These are phyloP conservation scores for Pilatotrama ljubarskyi DNA, from an alignment of 768 basidiomycete genomes.

Conservation along the genomic window DNA sequence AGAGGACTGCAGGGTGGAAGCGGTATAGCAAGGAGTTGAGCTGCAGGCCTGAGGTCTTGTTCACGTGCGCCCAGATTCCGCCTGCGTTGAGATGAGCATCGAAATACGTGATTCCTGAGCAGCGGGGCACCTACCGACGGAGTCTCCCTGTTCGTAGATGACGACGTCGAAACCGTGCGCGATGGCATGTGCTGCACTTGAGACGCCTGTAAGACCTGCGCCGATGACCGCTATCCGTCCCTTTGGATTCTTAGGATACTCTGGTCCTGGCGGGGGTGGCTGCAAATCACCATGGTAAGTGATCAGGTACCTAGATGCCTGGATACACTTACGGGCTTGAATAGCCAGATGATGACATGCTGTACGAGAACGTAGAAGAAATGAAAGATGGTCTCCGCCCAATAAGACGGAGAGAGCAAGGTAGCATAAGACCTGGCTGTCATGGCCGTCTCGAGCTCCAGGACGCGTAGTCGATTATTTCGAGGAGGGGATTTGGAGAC, in stretches of 20 bases:
- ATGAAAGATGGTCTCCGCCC: conserved; percentile 22
- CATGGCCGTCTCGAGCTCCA: not conserved
- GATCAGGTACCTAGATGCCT: not conserved
- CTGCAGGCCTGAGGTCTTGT: conserved; percentile 51
- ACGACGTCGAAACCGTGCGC: conserved; percentile 55
- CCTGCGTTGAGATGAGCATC: conserved; percentile 27
- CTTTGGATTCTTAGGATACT: conserved; percentile 14
- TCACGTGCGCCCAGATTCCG: conserved; percentile 54
- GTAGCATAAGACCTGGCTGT: not conserved
- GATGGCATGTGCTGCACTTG: conserved; percentile 52
- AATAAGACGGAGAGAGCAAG: conserved; percentile 11
- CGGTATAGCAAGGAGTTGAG: conserved; percentile 53
- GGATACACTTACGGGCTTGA: conserved; percentile 38
- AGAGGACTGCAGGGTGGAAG: conserved; percentile 48
- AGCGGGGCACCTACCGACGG: conserved; percentile 21
- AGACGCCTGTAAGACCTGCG: conserved; percentile 52
- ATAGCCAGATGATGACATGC: conserved; percentile 38
- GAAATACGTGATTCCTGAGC: too few relatives aligned
- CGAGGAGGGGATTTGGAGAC: too few relatives aligned
- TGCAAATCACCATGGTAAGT: not conserved
- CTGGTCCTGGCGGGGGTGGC: conserved; percentile 24
- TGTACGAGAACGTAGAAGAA: conserved; percentile 39
- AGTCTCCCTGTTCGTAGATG: conserved; percentile 41
- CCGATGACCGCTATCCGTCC: conserved; percentile 53
- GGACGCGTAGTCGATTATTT: not conserved